phyloP scores from a whole-genome alignment of 345 rosid species.

The Ailanthus altissimus region DNA sequence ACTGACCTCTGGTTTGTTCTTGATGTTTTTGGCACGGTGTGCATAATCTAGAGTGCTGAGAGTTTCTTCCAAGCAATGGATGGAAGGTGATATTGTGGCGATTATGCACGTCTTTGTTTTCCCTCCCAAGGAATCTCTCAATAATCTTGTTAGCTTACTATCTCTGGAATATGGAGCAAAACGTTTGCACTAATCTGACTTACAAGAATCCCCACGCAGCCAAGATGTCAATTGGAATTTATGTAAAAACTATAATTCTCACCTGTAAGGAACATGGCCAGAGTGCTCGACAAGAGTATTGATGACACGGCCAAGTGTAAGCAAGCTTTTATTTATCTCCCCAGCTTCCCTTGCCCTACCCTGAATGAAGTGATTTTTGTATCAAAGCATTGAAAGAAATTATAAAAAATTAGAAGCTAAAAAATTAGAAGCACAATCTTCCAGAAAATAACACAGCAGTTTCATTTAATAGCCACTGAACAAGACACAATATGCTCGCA shows the following conservation, averaged over 20 bases:
- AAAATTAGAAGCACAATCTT: constrained; percentile 23
- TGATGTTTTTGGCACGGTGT: constrained; percentile 98
- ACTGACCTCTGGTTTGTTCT: constrained; percentile 95
- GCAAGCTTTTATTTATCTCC: constrained; percentile 97
- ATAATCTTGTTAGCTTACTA: constrained; percentile 89
- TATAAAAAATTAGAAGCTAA: no score
- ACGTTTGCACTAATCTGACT: constrained; percentile 15
- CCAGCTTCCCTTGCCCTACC: constrained; percentile 99
- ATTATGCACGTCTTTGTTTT: constrained; percentile 98
- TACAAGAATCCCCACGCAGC: neutral
- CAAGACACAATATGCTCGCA: neutral
- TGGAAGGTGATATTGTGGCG: constrained; percentile 95
- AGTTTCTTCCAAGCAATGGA: constrained; percentile 94
- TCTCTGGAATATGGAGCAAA: constrained; percentile 60
- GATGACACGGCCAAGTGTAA: constrained; percentile 96
- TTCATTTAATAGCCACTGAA: neutral
- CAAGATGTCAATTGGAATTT: constrained; percentile 8
- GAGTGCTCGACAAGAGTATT: constrained; percentile 98
- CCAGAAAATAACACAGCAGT: no score
- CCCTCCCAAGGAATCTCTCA: constrained; percentile 98
- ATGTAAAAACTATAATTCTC: constrained; percentile 9
- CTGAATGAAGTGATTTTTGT: constrained; percentile 46
- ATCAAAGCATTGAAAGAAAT: neutral
- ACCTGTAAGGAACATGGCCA: constrained; percentile 98
- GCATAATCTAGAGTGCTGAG: constrained; percentile 97